Base-by-base conservation (phyloP, 192 early-diverging fungal genomes). In the Coemansia sp. region DNA sequence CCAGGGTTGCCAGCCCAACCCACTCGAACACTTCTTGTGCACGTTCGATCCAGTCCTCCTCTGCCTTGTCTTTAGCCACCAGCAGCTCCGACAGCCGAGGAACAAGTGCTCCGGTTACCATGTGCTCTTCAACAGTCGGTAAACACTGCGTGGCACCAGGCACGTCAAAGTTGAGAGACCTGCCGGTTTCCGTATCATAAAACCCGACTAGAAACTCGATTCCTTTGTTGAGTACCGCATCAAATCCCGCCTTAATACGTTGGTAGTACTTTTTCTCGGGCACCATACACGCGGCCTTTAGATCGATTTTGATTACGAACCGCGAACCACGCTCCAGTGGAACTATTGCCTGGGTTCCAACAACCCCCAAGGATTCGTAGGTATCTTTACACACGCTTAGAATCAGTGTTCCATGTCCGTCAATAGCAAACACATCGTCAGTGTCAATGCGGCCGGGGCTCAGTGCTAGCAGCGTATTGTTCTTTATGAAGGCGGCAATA, bases 391-490 rank as follows among this genome's bases (percentile, higher is more conserved):
- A 65, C 10, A 82, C 53, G 45, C 70, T 82, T 38, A 82, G 39
- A 5, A 76, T 56, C 33, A 82, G 64, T 5, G 13, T 65, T 2
- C 77, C 71, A 0, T 65, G 35, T 1, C 79, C 79, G 37, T 82
- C 79, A 10, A 82, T 73, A 6, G 79, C 79, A 76, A 76, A 67
- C 16, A 82, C 67, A 33, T 82, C 79, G 67, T 71, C 69, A 7
- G 67, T 45, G 48, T 82, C 79, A 37, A 82, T 70, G 14, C 51
- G 39, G 16, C 43, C 40, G 0, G 40, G 26, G 51, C 67, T 70
- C 24, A 82, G 63, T 2, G 74, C 74, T 5, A 76, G 23, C 9
- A 81, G 38, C 5, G 58, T 51, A 26, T 73, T 74, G 3, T 35
- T 45, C 31, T 67, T 70, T 7, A 67, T 45, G 11, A 71, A 80